Percentiles rank a stretch among this genome's conserved stretches.
Evolutionary conservation across 2,329 filamentous ascomycete genomes (phyloP).

Genomic region (Aspergillus eucalypticola): DNA sequence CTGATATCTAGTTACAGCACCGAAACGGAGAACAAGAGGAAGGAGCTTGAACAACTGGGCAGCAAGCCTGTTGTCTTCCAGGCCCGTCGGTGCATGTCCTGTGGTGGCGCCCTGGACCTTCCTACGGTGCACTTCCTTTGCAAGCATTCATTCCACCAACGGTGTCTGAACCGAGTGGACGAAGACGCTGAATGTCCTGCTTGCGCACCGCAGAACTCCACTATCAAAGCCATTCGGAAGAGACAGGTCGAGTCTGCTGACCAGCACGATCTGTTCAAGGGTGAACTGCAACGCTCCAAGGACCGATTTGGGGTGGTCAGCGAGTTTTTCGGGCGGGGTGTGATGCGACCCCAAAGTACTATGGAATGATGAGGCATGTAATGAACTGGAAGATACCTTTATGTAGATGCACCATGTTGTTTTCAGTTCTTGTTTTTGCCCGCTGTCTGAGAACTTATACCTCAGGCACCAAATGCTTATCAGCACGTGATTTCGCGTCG

Average conservation of each 20-base stretch:
- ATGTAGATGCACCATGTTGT: constrained; percentile 2
- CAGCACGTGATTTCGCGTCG: constrained; percentile 34
- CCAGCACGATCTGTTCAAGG: constrained; percentile 84
- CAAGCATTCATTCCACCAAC: constrained; percentile 94
- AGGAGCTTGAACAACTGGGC: constrained; percentile 74
- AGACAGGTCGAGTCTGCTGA: constrained; percentile 84
- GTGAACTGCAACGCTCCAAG: constrained; percentile 72
- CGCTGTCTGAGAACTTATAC: neutral
- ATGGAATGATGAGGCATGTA: constrained; percentile 30
- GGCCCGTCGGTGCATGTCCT: constrained; percentile 82
- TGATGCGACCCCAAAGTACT: constrained; percentile 63
- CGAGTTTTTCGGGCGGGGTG: constrained; percentile 91
- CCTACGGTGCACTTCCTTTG: constrained; percentile 95
- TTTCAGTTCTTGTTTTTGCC: too few relatives aligned
- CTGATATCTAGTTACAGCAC: constrained; percentile 79
- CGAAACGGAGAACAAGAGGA: constrained; percentile 77
- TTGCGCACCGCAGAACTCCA: constrained; percentile 80
- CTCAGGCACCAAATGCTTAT: constrained; percentile 23
- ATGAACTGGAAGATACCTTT: constrained; percentile 10
- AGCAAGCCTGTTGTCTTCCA: constrained; percentile 87
- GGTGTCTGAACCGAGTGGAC: constrained; percentile 72
- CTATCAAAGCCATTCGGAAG: constrained; percentile 80
- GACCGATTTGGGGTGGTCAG: constrained; percentile 89
- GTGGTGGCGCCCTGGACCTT: constrained; percentile 74
- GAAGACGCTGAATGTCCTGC: constrained; percentile 77